Percentiles rank a stretch among this genome's conserved stretches.
phyloP scores from a whole-genome alignment of 2,329 filamentous ascomycete genomes.

The Calonectria naviculata region DNA sequence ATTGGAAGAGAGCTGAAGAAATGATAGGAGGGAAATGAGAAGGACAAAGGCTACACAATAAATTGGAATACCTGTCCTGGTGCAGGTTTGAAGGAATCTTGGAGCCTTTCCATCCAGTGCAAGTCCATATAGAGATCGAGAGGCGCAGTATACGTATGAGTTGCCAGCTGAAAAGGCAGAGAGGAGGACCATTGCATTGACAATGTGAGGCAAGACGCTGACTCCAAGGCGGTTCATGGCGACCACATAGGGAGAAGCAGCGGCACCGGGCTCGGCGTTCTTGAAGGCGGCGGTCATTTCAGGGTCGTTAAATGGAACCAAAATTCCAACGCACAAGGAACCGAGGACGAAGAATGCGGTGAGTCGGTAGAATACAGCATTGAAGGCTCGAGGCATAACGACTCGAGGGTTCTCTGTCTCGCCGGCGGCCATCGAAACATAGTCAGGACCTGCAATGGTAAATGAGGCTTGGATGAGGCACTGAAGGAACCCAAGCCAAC shows the following conservation, averaged over 20 bases:
- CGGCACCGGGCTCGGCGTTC: constrained; percentile 71
- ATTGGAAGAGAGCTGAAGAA: constrained; percentile 76
- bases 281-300: constrained; percentile 71
- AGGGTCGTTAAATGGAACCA: constrained; percentile 76
- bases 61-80: constrained; percentile 75
- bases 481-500: constrained; percentile 81
- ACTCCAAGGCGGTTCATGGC: constrained; percentile 76
- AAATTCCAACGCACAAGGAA: constrained; percentile 76
- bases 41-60: constrained; percentile 77
- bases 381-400: constrained; percentile 79
- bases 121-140: constrained; percentile 74
- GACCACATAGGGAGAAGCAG: constrained; percentile 74
- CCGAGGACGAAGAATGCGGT: constrained; percentile 82
- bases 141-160: constrained; percentile 72
- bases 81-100: constrained; percentile 69
- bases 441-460: constrained; percentile 75
- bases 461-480: constrained; percentile 79
- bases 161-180: constrained; percentile 76
- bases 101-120: constrained; percentile 77
- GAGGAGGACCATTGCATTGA: constrained; percentile 78
- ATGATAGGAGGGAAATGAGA: constrained; percentile 76
- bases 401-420: constrained; percentile 77
- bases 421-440: constrained; percentile 76
- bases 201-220: constrained; percentile 72
- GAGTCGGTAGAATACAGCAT: constrained; percentile 82